Base-by-base conservation (phyloP, 352 stramenopile species). In the Phytophthora europaea region DNA sequence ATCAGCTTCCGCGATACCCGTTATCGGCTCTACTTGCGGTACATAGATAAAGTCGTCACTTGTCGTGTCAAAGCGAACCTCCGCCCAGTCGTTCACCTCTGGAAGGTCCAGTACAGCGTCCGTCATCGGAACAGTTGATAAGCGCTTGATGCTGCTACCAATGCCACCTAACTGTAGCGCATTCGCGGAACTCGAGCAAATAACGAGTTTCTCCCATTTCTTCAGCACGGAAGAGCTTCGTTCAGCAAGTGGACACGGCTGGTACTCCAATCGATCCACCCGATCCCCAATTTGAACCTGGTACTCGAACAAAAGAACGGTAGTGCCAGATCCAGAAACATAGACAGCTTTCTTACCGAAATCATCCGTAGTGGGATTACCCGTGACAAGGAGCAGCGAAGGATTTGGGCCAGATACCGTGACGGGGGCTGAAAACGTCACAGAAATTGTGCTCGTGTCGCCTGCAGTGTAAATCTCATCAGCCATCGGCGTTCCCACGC, bases 211-310 rank as follows among this genome's bases (percentile, higher is more conserved):
- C 50, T 76, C 55, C 67, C 75, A 92, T 57, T 88, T 82, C 61
- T 38, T 60, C n/a, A 58, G 20, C n/a, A 50, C 10, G 16, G 69
- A 76, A 16, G 48, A 62, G 20, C 58, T 56, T n/a, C 80, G 71
- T 31, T 87, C 77, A 1, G 56, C 33, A 9, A 82, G 40, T 18
- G 83, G 82, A 62, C 85, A 92, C 4, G 70, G 65, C 38, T 63
- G 70, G 59, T 93, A 94, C 28, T 93, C 85, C 6, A 95, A 67
- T 40, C 86, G 84, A n/a, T 90, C 87, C 9, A 75, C 67, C 13
- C 59, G 54, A 58, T 95, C 89, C 20, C 85, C 85, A 9, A 52
- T 13, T 58, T 80, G 80, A 34, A 94, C 69, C 9, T 61, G 45
- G 55, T 94, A 96, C 15, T 73, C 48, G 54, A 96, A 96, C 4